Conservation (phyloP, 495 filamentous ascomycete genomes). For the Hypoxylon fuscum region DNA sequence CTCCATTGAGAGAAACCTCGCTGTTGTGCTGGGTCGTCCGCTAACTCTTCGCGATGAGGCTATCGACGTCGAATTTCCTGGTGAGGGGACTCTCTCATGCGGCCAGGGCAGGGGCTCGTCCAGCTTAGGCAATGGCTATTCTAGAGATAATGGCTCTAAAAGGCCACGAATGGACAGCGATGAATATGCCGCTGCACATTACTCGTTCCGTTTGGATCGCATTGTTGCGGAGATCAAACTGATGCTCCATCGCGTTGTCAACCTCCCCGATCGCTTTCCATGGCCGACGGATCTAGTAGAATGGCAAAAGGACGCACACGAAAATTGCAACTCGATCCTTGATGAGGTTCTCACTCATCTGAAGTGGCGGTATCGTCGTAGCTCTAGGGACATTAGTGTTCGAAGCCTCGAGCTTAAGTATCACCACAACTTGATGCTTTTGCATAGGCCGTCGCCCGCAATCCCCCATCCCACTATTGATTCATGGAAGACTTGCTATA, state of each 20-base stretch:
- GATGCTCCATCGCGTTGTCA: conserved; percentile 55
- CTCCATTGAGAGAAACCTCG: conserved; percentile 54
- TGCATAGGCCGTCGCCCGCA: conserved; percentile 54
- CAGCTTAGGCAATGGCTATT: not conserved
- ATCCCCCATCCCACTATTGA: conserved; percentile 53
- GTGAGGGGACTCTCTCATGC: conserved; percentile 9
- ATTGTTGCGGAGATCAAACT: conserved; percentile 60
- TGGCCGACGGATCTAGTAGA: conserved; percentile 16
- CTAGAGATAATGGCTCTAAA: not conserved
- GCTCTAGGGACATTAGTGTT: conserved; percentile 29
- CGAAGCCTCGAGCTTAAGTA: conserved; percentile 52
- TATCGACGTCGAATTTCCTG: conserved; percentile 54
- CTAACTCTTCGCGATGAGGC: conserved; percentile 59
- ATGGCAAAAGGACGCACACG: conserved; percentile 53
- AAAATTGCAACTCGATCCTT: conserved; percentile 44
- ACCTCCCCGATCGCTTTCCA: conserved; percentile 36
- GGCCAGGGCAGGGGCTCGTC: not conserved
- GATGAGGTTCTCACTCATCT: conserved; percentile 41
- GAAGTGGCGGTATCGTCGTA: conserved; percentile 6
- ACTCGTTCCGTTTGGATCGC: conserved; percentile 52
- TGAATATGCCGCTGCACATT: conserved; percentile 41
- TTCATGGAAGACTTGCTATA: conserved; percentile 47
- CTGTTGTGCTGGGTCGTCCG: conserved; percentile 58
- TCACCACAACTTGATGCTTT: conserved; percentile 56
- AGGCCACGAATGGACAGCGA: conserved; percentile 2